phyloP scores from a whole-genome alignment of 148 eudicot species.

The Camellia granthamiana region DNA sequence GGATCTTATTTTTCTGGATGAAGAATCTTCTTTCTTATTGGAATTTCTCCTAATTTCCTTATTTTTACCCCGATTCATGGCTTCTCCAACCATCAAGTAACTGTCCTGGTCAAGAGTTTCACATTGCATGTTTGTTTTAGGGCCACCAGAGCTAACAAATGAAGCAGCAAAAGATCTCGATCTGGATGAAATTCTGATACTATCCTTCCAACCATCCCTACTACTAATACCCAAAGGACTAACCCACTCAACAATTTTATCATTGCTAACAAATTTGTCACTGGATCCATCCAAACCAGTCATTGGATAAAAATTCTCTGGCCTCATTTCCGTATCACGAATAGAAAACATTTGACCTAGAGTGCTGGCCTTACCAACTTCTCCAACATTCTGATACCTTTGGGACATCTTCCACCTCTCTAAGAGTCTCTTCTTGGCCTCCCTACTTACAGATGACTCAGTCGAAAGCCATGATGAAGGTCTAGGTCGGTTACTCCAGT shows the following conservation, averaged over 20 bases:
- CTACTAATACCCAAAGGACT: constrained; percentile 68
- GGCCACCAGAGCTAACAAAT: constrained; percentile 28
- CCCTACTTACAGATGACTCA: constrained; percentile 68
- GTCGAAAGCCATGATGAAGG: constrained; percentile 30
- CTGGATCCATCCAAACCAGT: constrained; percentile 27
- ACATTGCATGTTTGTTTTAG: constrained; percentile 28
- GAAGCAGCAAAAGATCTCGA: constrained; percentile 48
- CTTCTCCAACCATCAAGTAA: constrained; percentile 30
- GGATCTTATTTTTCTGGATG: constrained; percentile 23
- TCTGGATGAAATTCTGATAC: constrained; percentile 35
- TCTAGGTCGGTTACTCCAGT: constrained; percentile 27
- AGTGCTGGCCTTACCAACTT: constrained; percentile 53
- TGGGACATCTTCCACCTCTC: constrained; percentile 83
- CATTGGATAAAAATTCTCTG: constrained; percentile 20
- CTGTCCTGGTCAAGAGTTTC: constrained; percentile 38
- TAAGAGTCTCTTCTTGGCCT: constrained; percentile 82
- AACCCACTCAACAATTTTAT: constrained; percentile 19
- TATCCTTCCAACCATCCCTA: constrained; percentile 77
- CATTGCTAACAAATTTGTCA: constrained; percentile 23
- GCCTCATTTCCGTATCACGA: constrained; percentile 42
- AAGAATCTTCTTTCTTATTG: constrained; percentile 27
- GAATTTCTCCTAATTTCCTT: constrained; percentile 31
- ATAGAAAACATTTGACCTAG: constrained; percentile 79
- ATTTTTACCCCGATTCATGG: constrained; percentile 28
- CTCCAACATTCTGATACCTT: constrained; percentile 41